A percentile compares a stretch with the other conserved stretches of the same genome.
phyloP scores from a whole-genome alignment of 257 asterid species.

The Lavandula angustifolia region DNA sequence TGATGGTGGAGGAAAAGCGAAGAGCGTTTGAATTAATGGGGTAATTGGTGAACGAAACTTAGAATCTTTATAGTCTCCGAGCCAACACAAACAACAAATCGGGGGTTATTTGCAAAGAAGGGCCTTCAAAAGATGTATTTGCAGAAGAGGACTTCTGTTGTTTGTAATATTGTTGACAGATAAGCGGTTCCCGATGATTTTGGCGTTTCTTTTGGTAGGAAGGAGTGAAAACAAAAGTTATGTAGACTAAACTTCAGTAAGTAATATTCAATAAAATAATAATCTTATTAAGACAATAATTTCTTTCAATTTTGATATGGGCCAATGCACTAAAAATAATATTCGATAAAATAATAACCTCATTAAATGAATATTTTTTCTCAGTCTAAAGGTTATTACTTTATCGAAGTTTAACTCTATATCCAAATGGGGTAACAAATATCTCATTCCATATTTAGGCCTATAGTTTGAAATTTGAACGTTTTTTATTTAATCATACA shows the following conservation, averaged over 20 bases:
- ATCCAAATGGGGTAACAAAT: too few relatives aligned
- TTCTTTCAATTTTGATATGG: too few relatives aligned
- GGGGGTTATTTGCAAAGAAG: constrained; percentile 36
- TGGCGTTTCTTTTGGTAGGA: constrained; percentile 67
- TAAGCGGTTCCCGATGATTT: constrained; percentile 64
- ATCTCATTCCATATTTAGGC: too few relatives aligned
- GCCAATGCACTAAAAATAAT: too few relatives aligned
- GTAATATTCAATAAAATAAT: neutral
- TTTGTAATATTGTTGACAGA: constrained; percentile 49
- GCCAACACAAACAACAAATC: constrained; percentile 34
- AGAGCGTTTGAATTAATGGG: constrained; percentile 38
- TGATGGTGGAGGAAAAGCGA: constrained; percentile 46
- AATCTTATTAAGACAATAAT: too few relatives aligned
- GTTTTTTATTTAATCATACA: too few relatives aligned
- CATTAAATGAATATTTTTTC: too few relatives aligned
- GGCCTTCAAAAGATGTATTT: constrained; percentile 24
- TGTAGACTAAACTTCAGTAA: constrained; percentile 2
- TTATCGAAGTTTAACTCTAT: too few relatives aligned
- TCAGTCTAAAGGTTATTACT: too few relatives aligned
- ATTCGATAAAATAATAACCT: too few relatives aligned
- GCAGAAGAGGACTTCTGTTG: constrained; percentile 26
- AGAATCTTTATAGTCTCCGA: constrained; percentile 52
- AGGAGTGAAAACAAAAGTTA: constrained; percentile 2
- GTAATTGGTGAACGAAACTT: constrained; percentile 40
- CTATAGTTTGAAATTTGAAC: too few relatives aligned